Percentiles rank a stretch among this genome's conserved stretches.
These are phyloP conservation scores for Musa acuminata DNA, from an alignment of 176 grass and related monocot species.

Conservation along the genomic window DNA sequence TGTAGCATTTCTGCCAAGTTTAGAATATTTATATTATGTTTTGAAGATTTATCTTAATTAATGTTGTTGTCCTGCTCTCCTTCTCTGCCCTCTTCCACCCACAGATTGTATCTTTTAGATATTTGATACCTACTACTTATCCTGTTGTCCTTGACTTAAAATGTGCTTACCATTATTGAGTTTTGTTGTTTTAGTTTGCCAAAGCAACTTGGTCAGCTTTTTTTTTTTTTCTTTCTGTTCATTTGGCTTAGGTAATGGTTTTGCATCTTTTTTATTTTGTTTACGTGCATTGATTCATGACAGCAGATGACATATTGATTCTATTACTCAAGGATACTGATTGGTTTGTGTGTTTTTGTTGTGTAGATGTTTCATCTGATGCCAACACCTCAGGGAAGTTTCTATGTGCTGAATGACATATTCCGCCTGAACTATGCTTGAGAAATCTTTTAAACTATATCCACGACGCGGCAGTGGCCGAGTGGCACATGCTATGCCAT, in stretches of 20 bases:
- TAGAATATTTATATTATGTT: neutral
- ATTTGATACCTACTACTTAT: neutral
- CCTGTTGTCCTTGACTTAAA: neutral
- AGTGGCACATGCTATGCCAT: too few species aligned
- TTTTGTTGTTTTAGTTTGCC: neutral
- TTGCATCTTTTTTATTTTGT: neutral
- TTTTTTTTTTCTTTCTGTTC: too few species aligned
- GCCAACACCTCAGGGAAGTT: neutral
- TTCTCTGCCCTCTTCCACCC: neutral
- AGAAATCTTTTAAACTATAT: neutral
- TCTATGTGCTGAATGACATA: conserved; percentile 12
- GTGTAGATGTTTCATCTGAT: conserved; percentile 12
- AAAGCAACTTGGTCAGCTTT: neutral
- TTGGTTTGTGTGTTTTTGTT: neutral
- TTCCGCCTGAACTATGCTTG: conserved; percentile 8
- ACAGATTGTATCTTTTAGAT: neutral
- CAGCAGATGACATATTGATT: too few species aligned
- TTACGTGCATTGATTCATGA: neutral
- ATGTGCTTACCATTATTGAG: neutral
- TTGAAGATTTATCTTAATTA: neutral
- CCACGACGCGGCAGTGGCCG: too few species aligned
- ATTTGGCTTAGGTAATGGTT: neutral
- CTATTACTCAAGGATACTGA: too few species aligned
- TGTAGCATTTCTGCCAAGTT: neutral
- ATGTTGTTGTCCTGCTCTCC: neutral